Conservation (phyloP, 805 yeast genomes). For the Lachancea dasiensis region DNA sequence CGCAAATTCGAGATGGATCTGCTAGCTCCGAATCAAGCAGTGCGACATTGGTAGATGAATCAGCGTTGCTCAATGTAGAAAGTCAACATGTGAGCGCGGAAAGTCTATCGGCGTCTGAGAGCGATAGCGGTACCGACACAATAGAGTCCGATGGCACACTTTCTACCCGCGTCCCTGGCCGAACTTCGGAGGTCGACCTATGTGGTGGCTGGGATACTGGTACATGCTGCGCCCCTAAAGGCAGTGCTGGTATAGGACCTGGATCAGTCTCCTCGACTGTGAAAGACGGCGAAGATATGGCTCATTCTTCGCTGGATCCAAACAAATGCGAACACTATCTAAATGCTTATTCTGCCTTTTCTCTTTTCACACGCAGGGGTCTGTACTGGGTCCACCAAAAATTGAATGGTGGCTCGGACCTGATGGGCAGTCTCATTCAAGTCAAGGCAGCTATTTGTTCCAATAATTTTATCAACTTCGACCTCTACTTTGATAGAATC, state of each 20-base stretch:
- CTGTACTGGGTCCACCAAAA: slow-evolving; percentile 7
- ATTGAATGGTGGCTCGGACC: slow-evolving; percentile 1
- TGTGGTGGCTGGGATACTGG: too few relatives aligned
- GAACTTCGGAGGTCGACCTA: too few relatives aligned
- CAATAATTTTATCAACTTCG: slow-evolving; percentile 1
- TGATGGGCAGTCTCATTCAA: slow-evolving; percentile 1
- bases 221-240: too few relatives aligned
- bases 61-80: too few relatives aligned
- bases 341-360: slow-evolving; percentile 7
- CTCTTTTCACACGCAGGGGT: slow-evolving; percentile 6
- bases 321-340: too few relatives aligned
- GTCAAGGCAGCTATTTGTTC: neutral
- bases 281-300: too few relatives aligned
- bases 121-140: neutral
- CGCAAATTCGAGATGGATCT: slow-evolving; percentile 4
- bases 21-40: neutral
- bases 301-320: too few relatives aligned
- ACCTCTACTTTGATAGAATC: slow-evolving; percentile 1
- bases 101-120: neutral
- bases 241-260: too few relatives aligned
- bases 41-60: neutral
- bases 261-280: too few relatives aligned
- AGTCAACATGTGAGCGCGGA: neutral
- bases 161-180: neutral
- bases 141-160: neutral